Base-by-base conservation (phyloP, 2,329 filamentous ascomycete genomes). In the Penicillium sp. region DNA sequence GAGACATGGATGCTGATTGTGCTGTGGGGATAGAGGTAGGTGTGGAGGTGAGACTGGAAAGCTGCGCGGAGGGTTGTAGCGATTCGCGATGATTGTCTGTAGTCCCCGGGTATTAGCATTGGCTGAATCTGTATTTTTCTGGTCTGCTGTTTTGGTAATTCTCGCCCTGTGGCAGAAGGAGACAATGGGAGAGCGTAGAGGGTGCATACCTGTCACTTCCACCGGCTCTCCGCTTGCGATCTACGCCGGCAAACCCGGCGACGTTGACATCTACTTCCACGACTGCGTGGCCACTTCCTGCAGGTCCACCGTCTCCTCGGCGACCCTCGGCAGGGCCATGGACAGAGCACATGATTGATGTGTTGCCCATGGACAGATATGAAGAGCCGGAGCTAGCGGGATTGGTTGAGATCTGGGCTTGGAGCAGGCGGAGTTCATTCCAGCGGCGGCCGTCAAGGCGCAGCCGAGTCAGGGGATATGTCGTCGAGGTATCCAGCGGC, bases 301-400 rank as follows among this genome's bases (percentile, higher is more conserved):
- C 71, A 22, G 31, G 37, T n/a, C 72, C 77, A 14, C 78, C 76
- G 55, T 82, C 74, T 31, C 76, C 71, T 57, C 78, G 74, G 64
- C 82, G 76, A 48, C 82, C 82, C 75, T 99, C 94, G 37, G 84
- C 85, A 0, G 94, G 94, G 0, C 94, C 94, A 2, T 87, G 86
- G 46, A 99, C 87, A 24, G 92, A 91, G 76, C 93, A 97, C 76
- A 97, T 90, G 65, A 99, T 88, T 72, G 96, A 94, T 22, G 94
- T 99, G 77, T 97, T 96, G 67, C 94, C 94, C 88, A 96, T 96
- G 72, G 96, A 91, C 57, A 97, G 85, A 76, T 96, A 96, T 59
- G 89, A 90, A 43, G 90, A 96, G 35, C 94, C 94, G 67, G 97
- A 94, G 53, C 92, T 92, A 48, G 92, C 89, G 58, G 92, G 88